Base-by-base conservation (phyloP, 1,284 basidiomycete species). In the Fistulinella cinereoalba region DNA sequence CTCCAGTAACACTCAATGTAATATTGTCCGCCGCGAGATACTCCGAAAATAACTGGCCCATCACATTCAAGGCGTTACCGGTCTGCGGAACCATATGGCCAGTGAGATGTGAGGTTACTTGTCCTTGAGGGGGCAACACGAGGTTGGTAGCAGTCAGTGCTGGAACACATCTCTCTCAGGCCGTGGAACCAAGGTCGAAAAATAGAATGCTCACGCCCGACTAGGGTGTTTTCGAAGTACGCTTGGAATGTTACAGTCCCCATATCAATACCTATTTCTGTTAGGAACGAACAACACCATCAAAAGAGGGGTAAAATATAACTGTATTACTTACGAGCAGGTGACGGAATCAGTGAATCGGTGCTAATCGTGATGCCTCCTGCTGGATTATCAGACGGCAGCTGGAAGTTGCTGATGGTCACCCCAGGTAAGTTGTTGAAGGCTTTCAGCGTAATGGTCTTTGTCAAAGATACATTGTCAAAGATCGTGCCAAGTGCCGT, bases 291-390 rank as follows among this genome's bases (percentile, higher is more conserved):
- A 23, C 21, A 32, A 2, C 12, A 18, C 52, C 32, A 48, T 40
- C 31, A 37, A 16, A 45, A 12, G 22, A 6, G 16, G 2, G 18
- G 5, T 22, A 16, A 37, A 16, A 19, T 11, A 3, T 28, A 18
- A 6, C n/a, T 3, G 27, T 6, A 21, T 9, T 10, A 79, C 81
- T 28, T 46, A 82, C 81, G 80, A 55, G 82, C 72, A 46, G 79
- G 73, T 16, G 84, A 88, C 2, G 85, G 84, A 53, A 90, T 89
- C 10, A 66, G 48, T 0, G 84, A 74, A 58, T 82, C 80, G 4
- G 85, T 83, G 50, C 79, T 77, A 47, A 90, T 82, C 48, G 80
- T 77, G 51, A 90, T 85, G 31, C 85, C 81, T 50, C 85, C 84
- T 36, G 74, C 75, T 37, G 80, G 74, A 60, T 85, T 77, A 55